Evolutionary conservation across 805 yeast genomes (phyloP).

Genomic region (Kodamaea hsintzibuensis): DNA sequence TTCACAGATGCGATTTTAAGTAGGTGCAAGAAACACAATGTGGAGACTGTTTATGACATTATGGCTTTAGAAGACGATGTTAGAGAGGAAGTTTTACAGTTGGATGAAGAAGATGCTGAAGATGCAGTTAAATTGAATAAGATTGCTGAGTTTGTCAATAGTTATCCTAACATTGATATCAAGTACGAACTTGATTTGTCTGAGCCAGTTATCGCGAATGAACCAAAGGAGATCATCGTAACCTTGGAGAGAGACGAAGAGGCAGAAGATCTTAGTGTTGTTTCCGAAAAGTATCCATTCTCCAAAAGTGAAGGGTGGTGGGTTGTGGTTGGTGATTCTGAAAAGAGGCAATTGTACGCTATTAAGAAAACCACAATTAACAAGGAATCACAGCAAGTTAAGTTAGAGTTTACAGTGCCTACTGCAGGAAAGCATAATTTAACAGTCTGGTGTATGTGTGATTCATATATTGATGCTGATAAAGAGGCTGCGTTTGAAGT

Average conservation of each 20-base stretch:
- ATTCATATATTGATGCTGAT: conserved; percentile 90
- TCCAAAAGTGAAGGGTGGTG: conserved; percentile 78
- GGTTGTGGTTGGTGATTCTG: conserved; percentile 76
- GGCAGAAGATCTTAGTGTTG: conserved; percentile 62
- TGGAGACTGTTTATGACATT: conserved; percentile 77
- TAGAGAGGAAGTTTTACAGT: conserved; percentile 59
- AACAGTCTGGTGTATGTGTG: conserved; percentile 85
- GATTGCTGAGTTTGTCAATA: conserved; percentile 87
- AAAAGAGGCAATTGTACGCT: conserved; percentile 63
- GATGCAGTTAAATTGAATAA: conserved; percentile 43
- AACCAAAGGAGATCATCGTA: conserved; percentile 48
- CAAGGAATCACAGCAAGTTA: conserved; percentile 52
- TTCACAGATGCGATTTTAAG: conserved; percentile 51
- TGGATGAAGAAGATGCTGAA: conserved; percentile 37
- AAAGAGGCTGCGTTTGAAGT: conserved; percentile 61
- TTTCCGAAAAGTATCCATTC: conserved; percentile 58
- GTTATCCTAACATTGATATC: conserved; percentile 82
- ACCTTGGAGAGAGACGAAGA: conserved; percentile 74
- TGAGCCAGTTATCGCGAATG: conserved; percentile 46
- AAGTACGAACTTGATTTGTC: conserved; percentile 49
- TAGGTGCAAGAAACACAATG: conserved; percentile 54
- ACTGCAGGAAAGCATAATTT: conserved; percentile 61
- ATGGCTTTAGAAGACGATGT: conserved; percentile 79
- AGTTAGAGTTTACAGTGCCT: conserved; percentile 58
- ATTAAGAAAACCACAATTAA: conserved; percentile 63